Base-by-base conservation (phyloP, 1,284 basidiomycete species). In the Ganoderma resinaceum region DNA sequence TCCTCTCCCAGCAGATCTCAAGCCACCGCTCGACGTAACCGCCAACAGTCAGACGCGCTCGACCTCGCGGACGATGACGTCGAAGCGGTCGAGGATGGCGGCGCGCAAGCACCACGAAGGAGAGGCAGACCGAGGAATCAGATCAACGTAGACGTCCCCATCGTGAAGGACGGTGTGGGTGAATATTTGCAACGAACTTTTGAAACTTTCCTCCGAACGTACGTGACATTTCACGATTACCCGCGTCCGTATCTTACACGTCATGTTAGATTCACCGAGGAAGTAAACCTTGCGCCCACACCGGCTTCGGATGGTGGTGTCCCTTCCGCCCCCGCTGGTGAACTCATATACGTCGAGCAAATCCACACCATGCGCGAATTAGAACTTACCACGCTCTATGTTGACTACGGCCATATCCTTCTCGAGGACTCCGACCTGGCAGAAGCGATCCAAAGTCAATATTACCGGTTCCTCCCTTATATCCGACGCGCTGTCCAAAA, bases 391-490 rank as follows among this genome's bases (percentile, higher is more conserved):
- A 99, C 97, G 0, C 91, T 99, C 75, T 99, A 98, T 77, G 93
- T 99, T 80, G 97, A 99, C 83, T 99, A 93, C 73, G 89, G 90
- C 16, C 97, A 99, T 79, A 86, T 99, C 29, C 87, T 98, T 29
- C 90, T 93, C 76, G 88, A 91, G 66, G 96, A 99, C 78, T 95
- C 97, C 73, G 91, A 97, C 1, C 90, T 99, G 12, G 96, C 97
- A 0, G 89, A 93, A 67, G 97, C 97, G 3, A 95, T 99, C 72
- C 91, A 94, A 74, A 92, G 91, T 66, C 95, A 98, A 78, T 99
- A 99, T 81, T 99, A 98, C 79, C 91, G 97, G 76, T 99, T 99
- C 82, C 84, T 99, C 6, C 97, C 97, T 0, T 99, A 95, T 81
- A 87, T 99, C 58, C 91, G 95, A 60, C 92, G 96, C 67, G 96